Conservation (phyloP, 2,329 filamentous ascomycete genomes). For the Bipolaris zeicola region DNA sequence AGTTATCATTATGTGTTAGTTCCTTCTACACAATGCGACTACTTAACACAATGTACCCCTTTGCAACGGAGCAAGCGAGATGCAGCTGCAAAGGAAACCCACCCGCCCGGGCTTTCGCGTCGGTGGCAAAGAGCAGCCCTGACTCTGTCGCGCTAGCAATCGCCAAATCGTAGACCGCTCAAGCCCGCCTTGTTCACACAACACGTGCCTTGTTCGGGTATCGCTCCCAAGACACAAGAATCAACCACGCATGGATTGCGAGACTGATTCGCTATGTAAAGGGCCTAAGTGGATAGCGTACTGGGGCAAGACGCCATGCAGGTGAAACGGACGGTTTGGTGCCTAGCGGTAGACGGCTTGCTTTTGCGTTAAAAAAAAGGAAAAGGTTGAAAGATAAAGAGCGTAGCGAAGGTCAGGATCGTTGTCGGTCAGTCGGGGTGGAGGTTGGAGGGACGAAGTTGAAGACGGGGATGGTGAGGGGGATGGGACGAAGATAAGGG, state of each 20-base stretch:
- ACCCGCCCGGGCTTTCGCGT: slow-evolving; percentile 11
- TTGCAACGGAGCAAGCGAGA: neutral
- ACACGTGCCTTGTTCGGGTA: slow-evolving; percentile 2
- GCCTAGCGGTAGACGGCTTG: neutral
- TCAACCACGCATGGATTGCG: neutral
- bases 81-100: slow-evolving; percentile 7
- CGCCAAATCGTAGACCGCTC: neutral
- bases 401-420: too few relatives aligned
- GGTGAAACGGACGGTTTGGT: neutral
- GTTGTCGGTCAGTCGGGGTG: too few relatives aligned
- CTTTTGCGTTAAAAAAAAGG: neutral
- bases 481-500: too few relatives aligned
- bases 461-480: too few relatives aligned
- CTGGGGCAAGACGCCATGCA: slow-evolving; percentile 5
- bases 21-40: neutral
- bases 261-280: neutral
- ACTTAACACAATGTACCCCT: slow-evolving; percentile 1
- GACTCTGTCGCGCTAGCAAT: slow-evolving; percentile 4
- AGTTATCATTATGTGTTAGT: too few relatives aligned
- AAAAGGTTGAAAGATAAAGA: neutral
- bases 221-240: slow-evolving; percentile 2
- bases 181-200: slow-evolving; percentile 3
- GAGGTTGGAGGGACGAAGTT: too few relatives aligned
- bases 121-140: slow-evolving; percentile 10
- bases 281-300: slow-evolving; percentile 4